phyloP scores from a whole-genome alignment of 2,329 filamentous ascomycete species.

The Cladosporium sp. region DNA sequence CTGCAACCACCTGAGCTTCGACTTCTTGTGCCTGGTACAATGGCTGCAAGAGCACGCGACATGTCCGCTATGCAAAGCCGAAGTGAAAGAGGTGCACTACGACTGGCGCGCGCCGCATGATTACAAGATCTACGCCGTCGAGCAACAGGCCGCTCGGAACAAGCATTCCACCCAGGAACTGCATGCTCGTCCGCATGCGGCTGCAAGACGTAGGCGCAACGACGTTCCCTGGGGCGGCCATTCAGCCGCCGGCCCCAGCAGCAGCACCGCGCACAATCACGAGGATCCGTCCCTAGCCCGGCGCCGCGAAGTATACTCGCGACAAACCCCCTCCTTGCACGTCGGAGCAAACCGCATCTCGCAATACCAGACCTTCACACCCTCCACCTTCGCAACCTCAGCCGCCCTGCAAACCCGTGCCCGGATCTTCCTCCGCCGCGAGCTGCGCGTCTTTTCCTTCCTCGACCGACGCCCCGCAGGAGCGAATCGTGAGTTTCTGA shows the following conservation, averaged over 20 bases:
- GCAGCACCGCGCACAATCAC: background rate
- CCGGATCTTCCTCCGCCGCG: slow-evolving; percentile 73
- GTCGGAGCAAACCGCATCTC: slow-evolving; percentile 77
- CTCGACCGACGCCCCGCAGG: slow-evolving; percentile 33
- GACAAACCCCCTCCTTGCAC: slow-evolving; percentile 69
- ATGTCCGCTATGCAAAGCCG: slow-evolving; percentile 68
- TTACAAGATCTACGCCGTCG: slow-evolving; percentile 54
- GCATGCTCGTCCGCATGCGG: background rate
- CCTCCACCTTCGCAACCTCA: slow-evolving; percentile 57
- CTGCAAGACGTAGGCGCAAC: background rate
- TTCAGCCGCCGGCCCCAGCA: background rate
- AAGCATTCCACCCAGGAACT: background rate
- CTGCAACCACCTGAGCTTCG: slow-evolving; percentile 74
- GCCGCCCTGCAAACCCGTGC: slow-evolving; percentile 67
- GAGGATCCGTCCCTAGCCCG: slow-evolving; percentile 43
- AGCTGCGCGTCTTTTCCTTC: slow-evolving; percentile 77
- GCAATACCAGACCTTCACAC: slow-evolving; percentile 66
- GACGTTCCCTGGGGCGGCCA: background rate
- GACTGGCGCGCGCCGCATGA: slow-evolving; percentile 48
- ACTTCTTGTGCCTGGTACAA: slow-evolving; percentile 75
- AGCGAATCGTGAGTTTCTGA: slow-evolving; percentile 58
- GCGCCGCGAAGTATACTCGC: slow-evolving; percentile 66
- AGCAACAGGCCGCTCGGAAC: background rate
- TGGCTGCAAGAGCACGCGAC: slow-evolving; percentile 69
- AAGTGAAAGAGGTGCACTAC: slow-evolving; percentile 58